Conservation (phyloP, 2,329 filamentous ascomycete species). For the Aspergillus glaucus region DNA sequence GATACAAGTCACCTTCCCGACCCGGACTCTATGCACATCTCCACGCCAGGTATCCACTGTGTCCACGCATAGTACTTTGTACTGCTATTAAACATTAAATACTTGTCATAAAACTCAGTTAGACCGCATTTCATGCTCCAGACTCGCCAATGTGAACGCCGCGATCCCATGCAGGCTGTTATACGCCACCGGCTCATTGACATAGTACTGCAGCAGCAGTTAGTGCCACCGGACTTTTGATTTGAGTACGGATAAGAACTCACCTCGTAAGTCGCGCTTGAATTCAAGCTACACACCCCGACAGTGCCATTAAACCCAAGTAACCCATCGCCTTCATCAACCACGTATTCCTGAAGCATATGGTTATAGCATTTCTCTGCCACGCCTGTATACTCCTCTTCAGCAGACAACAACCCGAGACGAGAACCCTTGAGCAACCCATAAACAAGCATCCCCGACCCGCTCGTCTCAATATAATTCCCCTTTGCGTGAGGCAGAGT, state of each 20-base stretch:
- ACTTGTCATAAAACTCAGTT: background rate
- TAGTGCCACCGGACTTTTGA: background rate
- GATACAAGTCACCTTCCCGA: too few species aligned
- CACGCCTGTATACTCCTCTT: conserved; percentile 27
- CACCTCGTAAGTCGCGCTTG: conserved; percentile 47
- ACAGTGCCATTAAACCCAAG: conserved; percentile 50
- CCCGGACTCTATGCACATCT: too few species aligned
- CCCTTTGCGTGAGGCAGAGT: conserved; percentile 44
- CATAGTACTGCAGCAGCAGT: conserved; percentile 16
- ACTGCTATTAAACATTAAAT: too few species aligned
- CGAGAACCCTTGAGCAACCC: conserved; percentile 45
- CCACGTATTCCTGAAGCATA: conserved; percentile 42
- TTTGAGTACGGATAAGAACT: conserved; percentile 10
- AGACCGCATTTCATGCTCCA: conserved; percentile 17
- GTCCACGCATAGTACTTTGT: too few species aligned
- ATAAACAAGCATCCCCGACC: conserved; percentile 53
- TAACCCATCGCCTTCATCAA: conserved; percentile 43
- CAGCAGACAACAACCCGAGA: conserved; percentile 24
- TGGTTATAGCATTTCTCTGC: conserved; percentile 41
- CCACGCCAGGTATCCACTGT: too few species aligned
- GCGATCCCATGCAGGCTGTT: conserved; percentile 21
- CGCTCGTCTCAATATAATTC: conserved; percentile 58
- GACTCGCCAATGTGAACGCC: conserved; percentile 20
- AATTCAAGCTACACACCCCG: conserved; percentile 46
- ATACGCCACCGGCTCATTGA: conserved; percentile 17